phyloP scores from a whole-genome alignment of 176 grass and related monocot genomes.

The Eragrostis curvula region DNA sequence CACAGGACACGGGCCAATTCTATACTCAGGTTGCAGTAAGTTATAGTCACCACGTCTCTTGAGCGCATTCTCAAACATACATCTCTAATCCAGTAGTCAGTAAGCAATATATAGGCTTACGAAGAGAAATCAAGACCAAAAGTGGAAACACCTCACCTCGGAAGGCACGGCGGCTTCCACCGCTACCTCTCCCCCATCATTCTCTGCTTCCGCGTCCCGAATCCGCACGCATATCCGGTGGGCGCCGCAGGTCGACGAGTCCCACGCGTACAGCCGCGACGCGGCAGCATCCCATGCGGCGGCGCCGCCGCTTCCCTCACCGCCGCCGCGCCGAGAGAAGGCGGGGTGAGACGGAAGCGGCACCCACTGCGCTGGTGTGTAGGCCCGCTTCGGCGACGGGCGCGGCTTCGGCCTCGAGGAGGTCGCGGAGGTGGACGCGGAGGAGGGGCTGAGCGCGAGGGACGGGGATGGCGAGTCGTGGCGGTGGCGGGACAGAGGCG shows the following conservation, averaged over 20 bases:
- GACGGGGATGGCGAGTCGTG: constrained; percentile 47
- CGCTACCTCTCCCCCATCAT: constrained; percentile 44
- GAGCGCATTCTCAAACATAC: not conserved
- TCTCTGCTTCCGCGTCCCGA: constrained; percentile 54
- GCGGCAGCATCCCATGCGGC: constrained; percentile 70
- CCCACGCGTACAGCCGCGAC: constrained; percentile 83
- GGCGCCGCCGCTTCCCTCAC: constrained; percentile 26
- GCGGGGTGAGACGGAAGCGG: constrained; percentile 45
- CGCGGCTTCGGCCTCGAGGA: constrained; percentile 51
- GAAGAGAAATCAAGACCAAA: not conserved
- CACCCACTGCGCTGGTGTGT: constrained; percentile 59
- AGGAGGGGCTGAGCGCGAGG: constrained; percentile 55
- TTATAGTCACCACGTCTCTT: not conserved
- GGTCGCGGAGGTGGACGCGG: constrained; percentile 36
- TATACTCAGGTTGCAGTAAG: not conserved
- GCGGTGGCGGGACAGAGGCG: constrained; percentile 41
- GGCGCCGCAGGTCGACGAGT: constrained; percentile 45
- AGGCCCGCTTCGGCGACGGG: constrained; percentile 49
- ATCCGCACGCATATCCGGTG: constrained; percentile 74
- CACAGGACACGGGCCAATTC: not conserved
- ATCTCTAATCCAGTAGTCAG: not conserved
- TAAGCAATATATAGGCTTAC: not conserved
- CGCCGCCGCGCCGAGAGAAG: constrained; percentile 22
- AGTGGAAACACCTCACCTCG: constrained; percentile 53
- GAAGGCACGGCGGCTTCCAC: constrained; percentile 81